These are phyloP conservation scores for Nymphaea thermarum DNA, from an alignment of 164 flowering plant genomes.

Conservation along the genomic window DNA sequence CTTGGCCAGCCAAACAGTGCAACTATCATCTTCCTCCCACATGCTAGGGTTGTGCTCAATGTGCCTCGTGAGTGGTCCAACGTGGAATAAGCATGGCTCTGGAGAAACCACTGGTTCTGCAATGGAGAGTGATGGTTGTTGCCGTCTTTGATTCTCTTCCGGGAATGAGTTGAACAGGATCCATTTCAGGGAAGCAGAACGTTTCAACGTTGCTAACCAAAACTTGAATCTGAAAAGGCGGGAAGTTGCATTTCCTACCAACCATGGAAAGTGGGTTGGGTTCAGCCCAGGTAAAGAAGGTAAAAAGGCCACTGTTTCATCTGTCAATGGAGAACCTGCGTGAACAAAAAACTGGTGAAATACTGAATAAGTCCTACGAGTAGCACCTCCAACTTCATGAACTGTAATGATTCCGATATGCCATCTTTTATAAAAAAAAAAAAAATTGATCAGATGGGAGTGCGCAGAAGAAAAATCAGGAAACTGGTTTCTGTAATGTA, in stretches of 20 bases:
- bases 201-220: conserved; percentile 39
- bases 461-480: too few relatives aligned
- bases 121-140: background rate
- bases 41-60: conserved; percentile 24
- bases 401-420: too few relatives aligned
- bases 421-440: too few relatives aligned
- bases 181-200: conserved; percentile 34
- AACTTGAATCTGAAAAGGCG: conserved; percentile 47
- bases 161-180: conserved; percentile 51
- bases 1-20: conserved; percentile 51
- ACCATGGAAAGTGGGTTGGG: conserved; percentile 60
- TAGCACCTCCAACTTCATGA: too few relatives aligned
- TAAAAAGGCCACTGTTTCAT: conserved; percentile 11
- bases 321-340: conserved; percentile 40
- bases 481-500: too few relatives aligned
- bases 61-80: conserved; percentile 34
- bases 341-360: background rate
- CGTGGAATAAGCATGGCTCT: conserved; percentile 13
- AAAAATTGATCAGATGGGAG: too few relatives aligned
- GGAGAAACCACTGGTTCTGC: background rate
- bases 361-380: too few relatives aligned
- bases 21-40: conserved; percentile 62
- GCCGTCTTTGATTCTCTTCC: conserved; percentile 11
- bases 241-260: conserved; percentile 41
- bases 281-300: conserved; percentile 31